A percentile compares a stretch with the other conserved stretches of the same genome.
Evolutionary conservation across 73 alveolate species (phyloP).

Genomic region (Symbiodinium natans): DNA sequence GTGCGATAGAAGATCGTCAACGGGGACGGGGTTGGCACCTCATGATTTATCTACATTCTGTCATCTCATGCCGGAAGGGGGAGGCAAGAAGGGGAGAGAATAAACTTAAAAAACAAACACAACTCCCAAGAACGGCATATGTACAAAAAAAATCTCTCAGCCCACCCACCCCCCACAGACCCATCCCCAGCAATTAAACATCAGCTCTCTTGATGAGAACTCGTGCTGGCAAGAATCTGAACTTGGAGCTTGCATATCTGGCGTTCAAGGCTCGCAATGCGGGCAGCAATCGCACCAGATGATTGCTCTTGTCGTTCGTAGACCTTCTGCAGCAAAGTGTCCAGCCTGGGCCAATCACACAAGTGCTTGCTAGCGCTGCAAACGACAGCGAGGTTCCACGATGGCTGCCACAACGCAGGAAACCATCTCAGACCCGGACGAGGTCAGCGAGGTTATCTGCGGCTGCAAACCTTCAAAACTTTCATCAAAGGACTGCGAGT

Average conservation of each 20-base stretch:
- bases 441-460: neutral
- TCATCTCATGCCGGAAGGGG: neutral
- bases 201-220: neutral
- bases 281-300: conserved; percentile 5
- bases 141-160: neutral
- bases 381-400: conserved; percentile 4
- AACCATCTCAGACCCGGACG: conserved; percentile 3
- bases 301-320: neutral
- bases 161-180: neutral
- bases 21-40: neutral
- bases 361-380: neutral
- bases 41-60: neutral
- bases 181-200: neutral
- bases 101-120: neutral
- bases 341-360: conserved; percentile 16
- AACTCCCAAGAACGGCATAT: neutral
- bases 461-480: neutral
- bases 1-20: neutral
- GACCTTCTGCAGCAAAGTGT: conserved; percentile 12
- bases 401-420: neutral
- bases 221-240: neutral
- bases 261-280: neutral
- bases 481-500: neutral
- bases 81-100: neutral
- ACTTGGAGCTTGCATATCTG: neutral